Conservation (phyloP, 176 grass and related monocot species). For the Aegilops tauschii region DNA sequence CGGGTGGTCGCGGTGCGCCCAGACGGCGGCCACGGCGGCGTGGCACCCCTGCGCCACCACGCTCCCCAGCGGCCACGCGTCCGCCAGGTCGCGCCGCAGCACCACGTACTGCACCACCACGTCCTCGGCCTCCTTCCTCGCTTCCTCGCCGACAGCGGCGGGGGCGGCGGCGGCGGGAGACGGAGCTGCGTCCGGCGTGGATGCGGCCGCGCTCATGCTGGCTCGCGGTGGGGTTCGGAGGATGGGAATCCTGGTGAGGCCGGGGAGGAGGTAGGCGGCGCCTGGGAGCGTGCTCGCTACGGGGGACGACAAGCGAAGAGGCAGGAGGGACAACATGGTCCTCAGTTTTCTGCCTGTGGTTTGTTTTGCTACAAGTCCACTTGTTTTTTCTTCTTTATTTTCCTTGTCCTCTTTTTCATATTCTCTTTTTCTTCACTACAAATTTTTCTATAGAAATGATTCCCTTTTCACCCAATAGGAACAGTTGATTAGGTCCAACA, state of each 20-base stretch:
- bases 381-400: neutral
- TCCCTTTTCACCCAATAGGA: neutral
- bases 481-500: neutral
- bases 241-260: slow-evolving; percentile 6
- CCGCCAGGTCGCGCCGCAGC: slow-evolving; percentile 78
- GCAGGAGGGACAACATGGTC: slow-evolving; percentile 15
- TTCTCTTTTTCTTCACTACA: neutral
- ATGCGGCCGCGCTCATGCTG: slow-evolving; percentile 27
- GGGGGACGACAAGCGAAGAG: slow-evolving; percentile 27
- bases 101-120: slow-evolving; percentile 90
- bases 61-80: slow-evolving; percentile 86
- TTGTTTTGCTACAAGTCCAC: neutral
- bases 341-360: too few species aligned
- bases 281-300: neutral
- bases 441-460: neutral
- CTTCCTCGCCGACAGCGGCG: slow-evolving; percentile 2
- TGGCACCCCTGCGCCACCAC: slow-evolving; percentile 88
- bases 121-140: slow-evolving; percentile 15
- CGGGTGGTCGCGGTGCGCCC: slow-evolving; percentile 60
- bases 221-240: slow-evolving; percentile 13
- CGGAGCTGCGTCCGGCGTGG: neutral
- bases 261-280: slow-evolving; percentile 20
- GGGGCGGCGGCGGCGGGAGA: neutral
- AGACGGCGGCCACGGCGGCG: slow-evolving; percentile 67
- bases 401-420: too few species aligned